phyloP scores from a whole-genome alignment of 345 rosid genomes.

The Reutealis trisperma region DNA sequence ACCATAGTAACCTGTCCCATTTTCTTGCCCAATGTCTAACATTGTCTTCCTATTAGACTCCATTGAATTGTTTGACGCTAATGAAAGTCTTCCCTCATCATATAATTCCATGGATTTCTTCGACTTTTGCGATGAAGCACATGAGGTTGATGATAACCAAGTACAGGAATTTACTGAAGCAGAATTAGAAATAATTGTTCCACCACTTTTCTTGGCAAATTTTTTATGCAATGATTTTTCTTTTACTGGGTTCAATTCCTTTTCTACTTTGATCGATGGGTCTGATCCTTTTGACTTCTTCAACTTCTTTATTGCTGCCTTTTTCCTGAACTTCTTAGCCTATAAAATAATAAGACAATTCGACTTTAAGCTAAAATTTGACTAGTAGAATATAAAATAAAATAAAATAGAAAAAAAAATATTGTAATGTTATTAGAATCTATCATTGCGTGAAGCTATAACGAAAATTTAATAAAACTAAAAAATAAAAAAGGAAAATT shows the following conservation, averaged over 20 bases:
- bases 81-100: neutral
- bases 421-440: no score
- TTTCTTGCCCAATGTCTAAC: neutral
- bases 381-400: neutral
- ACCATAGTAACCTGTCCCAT: conserved; percentile 14
- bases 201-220: neutral
- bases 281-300: neutral
- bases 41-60: neutral
- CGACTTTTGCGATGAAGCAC: conserved; percentile 10
- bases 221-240: neutral
- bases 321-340: conserved; percentile 39
- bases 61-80: neutral
- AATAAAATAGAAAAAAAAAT: neutral
- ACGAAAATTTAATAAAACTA: no score
- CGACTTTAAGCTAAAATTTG: neutral
- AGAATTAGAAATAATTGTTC: neutral
- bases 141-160: neutral
- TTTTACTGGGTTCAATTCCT: neutral
- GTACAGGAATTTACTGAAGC: neutral
- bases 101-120: neutral
- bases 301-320: conserved; percentile 3
- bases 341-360: conserved; percentile 10
- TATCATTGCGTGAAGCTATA: no score
- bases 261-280: neutral
- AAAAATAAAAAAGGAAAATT: no score